phyloP scores from a whole-genome alignment of 73 alveolate genomes.

The Stentor coeruleus region DNA sequence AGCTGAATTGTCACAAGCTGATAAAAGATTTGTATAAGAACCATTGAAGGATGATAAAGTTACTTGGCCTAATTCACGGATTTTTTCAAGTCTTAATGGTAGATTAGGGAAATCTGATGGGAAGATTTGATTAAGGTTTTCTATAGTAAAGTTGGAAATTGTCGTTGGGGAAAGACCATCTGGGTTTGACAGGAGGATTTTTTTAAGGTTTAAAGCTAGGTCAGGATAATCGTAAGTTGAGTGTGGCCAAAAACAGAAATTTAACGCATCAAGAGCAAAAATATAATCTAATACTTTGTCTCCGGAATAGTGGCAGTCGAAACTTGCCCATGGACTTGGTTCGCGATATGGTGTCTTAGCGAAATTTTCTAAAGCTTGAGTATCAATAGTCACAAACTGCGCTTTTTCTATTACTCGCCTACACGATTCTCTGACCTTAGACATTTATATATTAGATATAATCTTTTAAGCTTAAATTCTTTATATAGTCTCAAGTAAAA shows the following conservation, averaged over 20 bases:
- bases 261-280: conserved; percentile 86
- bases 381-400: neutral
- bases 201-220: conserved; percentile 68
- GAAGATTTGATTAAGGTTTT: conserved; percentile 51
- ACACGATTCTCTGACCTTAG: neutral
- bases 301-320: neutral
- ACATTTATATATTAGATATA: too few species aligned
- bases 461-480: too few species aligned
- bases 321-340: neutral
- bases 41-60: conserved; percentile 60
- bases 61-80: conserved; percentile 75
- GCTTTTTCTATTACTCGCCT: neutral
- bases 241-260: conserved; percentile 97
- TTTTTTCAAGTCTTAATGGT: conserved; percentile 82
- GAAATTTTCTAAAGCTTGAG: too few species aligned
- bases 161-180: conserved; percentile 62
- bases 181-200: conserved; percentile 58
- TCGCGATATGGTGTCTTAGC: neutral
- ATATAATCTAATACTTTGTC: conserved; percentile 41
- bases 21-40: conserved; percentile 53
- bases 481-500: too few species aligned
- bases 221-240: conserved; percentile 82
- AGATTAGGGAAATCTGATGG: conserved; percentile 77
- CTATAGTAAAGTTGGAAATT: conserved; percentile 47
- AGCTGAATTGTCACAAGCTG: conserved; percentile 64